Evolutionary conservation across 805 yeast species (phyloP), one percentile per base, ranked within the genome.

Genomic region (Saturnispora quitensis): DNA sequence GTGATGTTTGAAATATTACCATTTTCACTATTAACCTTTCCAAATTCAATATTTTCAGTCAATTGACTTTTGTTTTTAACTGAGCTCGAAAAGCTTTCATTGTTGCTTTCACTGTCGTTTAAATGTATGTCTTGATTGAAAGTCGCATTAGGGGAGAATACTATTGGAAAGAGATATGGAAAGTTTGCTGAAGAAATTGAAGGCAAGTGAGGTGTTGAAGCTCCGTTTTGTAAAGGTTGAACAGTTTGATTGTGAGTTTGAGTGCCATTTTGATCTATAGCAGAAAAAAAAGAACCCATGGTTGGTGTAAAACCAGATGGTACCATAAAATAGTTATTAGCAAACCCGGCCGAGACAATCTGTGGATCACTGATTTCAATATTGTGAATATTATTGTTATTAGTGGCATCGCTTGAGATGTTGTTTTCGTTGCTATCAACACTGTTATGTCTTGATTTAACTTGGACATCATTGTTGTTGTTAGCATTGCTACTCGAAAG

Each of bases 171-270:
- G 34, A 47, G 40, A 18, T 40, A 12, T 7, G 53, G 33, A 9
- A 44, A 40, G n/a, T 27, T 36, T 3, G 52, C 52, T n/a, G 51
- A 17, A 4, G 48, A 12, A 17, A 52, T 10, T 35, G 55, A 52
- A 12, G 53, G 40, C 6, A 52, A 33, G 3, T 48, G 53, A 3
- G 54, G 47, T n/a, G 45, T 22, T 28, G 17, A 31, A 18, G 43
- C 10, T 2, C 50, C 27, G 9, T 34, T 36, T 13, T 33, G 48
- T 18, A 31, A 24, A 12, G 47, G 5, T 31, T 44, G 36, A 2
- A 7, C 28, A 9, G 18, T 43, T 15, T 38, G 42, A 38, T 9
- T 17, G 17, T 38, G 17, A 9, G 22, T 8, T 18, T 38, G 42
- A 13, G 18, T 38, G 8, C 24, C 22, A 10, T 6, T 17, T 18